Conservation (phyloP, 768 basidiomycete species). For the Psilocybe cubensis region DNA sequence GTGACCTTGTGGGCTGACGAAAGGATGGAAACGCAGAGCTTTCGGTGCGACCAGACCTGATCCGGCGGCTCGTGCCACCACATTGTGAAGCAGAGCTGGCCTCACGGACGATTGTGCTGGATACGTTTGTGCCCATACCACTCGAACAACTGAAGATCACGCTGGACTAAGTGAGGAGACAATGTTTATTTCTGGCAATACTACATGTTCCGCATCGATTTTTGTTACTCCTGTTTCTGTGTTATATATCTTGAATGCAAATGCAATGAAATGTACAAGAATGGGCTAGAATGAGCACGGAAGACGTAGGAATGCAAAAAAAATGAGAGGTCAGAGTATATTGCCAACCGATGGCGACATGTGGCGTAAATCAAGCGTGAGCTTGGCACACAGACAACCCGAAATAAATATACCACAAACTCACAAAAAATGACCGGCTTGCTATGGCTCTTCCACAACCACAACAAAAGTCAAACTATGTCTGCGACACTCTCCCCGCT, state of each 20-base stretch:
- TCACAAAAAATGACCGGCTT: neutral
- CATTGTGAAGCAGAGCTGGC: constrained; percentile 90
- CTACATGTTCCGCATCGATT: constrained; percentile 22
- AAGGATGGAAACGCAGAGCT: constrained; percentile 63
- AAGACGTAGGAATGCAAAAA: neutral
- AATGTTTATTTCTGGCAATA: constrained; percentile 16
- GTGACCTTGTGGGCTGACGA: constrained; percentile 7
- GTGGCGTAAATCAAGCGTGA: constrained; percentile 40
- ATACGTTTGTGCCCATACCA: constrained; percentile 96
- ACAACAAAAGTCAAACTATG: constrained; percentile 39
- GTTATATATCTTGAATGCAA: constrained; percentile 51
- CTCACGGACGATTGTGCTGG: constrained; percentile 83
- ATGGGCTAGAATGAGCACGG: neutral
- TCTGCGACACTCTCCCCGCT: constrained; percentile 76
- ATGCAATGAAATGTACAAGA: constrained; percentile 19
- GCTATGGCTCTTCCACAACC: constrained; percentile 13
- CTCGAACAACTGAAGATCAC: constrained; percentile 93
- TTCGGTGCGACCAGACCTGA: constrained; percentile 94
- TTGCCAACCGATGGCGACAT: constrained; percentile 44
- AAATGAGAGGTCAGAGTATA: constrained; percentile 11
- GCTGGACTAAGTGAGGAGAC: constrained; percentile 68
- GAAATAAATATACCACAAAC: constrained; percentile 15
- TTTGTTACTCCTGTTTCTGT: constrained; percentile 27
- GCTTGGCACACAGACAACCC: constrained; percentile 18
- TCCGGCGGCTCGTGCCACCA: constrained; percentile 86